Evolutionary conservation across 257 asterid species (phyloP).

Genomic region (Solanum commersonii): DNA sequence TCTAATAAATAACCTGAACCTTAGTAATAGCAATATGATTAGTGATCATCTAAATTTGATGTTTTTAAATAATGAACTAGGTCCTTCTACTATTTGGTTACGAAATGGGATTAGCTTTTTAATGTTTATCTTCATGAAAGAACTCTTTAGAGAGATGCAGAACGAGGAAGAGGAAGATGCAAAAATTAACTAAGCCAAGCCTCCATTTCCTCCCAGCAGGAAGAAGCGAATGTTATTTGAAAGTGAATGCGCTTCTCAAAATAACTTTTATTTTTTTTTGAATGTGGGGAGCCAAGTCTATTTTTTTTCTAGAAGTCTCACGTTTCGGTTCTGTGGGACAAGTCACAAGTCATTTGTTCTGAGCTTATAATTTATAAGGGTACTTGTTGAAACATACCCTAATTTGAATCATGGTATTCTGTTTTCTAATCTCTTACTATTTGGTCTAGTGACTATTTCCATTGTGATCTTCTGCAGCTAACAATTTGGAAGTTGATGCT

Average conservation of each 20-base stretch:
- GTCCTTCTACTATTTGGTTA: not conserved
- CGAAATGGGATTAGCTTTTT: not conserved
- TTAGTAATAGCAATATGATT: not conserved
- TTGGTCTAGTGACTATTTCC: slow-evolving; percentile 1
- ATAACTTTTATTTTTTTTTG: not conserved
- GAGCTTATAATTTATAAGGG: not conserved
- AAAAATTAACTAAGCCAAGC: not conserved
- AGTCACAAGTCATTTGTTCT: not conserved
- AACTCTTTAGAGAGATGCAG: not conserved
- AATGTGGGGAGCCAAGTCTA: not conserved
- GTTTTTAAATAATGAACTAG: not conserved
- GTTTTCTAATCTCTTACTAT: not conserved
- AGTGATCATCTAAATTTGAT: not conserved
- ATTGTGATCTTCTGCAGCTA: slow-evolving; percentile 49
- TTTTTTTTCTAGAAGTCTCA: not conserved
- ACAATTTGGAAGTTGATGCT: slow-evolving; percentile 91
- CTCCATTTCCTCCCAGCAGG: not conserved
- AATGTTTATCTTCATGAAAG: not conserved
- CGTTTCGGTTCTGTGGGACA: not conserved
- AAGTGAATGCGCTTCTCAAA: not conserved
- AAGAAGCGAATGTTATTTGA: not conserved
- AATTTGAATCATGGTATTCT: not conserved
- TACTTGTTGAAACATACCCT: not conserved
- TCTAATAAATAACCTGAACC: not conserved
- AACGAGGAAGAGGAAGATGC: not conserved